Conservation (phyloP, 768 basidiomycete species). For the Mycena epipterygia region DNA sequence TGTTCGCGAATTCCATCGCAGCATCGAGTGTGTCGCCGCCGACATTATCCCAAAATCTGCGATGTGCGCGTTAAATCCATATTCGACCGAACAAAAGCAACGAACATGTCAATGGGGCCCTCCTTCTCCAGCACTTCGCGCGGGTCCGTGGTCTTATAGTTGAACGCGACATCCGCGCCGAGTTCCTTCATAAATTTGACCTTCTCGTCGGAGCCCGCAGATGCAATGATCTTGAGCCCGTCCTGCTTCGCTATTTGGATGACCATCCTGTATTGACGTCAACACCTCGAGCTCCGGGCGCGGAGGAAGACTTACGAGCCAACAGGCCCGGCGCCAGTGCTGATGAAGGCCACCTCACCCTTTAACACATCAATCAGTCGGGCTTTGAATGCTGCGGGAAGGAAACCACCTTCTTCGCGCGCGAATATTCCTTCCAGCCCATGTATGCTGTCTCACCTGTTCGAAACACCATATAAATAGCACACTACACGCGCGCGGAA, state of each 20-base stretch:
- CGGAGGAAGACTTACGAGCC: constrained; percentile 62
- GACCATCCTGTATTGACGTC: constrained; percentile 50
- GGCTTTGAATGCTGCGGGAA: no score
- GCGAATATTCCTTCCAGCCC: constrained; percentile 57
- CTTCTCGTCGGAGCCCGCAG: constrained; percentile 82
- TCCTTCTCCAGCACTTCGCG: constrained; percentile 57
- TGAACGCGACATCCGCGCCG: constrained; percentile 79
- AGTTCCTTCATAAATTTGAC: constrained; percentile 70
- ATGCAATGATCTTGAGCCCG: constrained; percentile 77
- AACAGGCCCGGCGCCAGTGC: constrained; percentile 58
- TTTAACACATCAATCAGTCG: no score
- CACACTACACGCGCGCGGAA: no score
- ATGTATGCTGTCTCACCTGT: constrained; percentile 55
- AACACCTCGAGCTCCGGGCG: no score
- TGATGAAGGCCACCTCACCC: constrained; percentile 59
- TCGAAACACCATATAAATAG: not conserved
- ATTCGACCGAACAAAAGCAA: not conserved
- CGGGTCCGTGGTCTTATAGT: constrained; percentile 77
- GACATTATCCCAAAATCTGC: constrained; percentile 71
- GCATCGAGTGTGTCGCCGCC: constrained; percentile 72
- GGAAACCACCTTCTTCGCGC: constrained; percentile 51
- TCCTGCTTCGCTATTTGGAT: constrained; percentile 65
- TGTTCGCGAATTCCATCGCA: constrained; percentile 61
- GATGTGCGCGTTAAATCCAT: not conserved
- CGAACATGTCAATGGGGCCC: constrained; percentile 54